A percentile compares a stretch with the other conserved stretches of the same genome.
phyloP scores from a whole-genome alignment of 208 protist species.

The Sergeia podlipaevii region DNA sequence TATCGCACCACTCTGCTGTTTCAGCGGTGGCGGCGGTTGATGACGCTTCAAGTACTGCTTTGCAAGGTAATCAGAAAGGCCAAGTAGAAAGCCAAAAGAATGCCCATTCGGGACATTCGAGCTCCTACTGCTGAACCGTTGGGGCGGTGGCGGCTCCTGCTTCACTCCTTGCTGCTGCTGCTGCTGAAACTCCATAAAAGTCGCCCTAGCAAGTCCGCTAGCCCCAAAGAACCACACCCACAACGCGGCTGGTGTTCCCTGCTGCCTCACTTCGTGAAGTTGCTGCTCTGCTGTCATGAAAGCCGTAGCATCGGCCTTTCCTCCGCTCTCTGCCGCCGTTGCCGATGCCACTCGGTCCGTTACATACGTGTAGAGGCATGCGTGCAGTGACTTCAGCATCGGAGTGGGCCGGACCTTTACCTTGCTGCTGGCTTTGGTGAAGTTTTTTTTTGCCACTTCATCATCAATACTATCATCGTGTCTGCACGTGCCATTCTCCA shows the following conservation, averaged over 20 bases:
- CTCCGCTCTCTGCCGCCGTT: not conserved
- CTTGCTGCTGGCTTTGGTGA: too few relatives aligned
- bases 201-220: slow-evolving; percentile 9
- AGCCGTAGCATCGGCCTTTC: not conserved
- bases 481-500: too few relatives aligned
- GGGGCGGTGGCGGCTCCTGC: not conserved
- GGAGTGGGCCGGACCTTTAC: too few relatives aligned
- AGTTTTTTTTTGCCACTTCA: too few relatives aligned
- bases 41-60: slow-evolving; percentile 3
- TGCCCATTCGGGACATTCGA: too few relatives aligned
- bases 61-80: slow-evolving; percentile 5
- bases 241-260: not conserved
- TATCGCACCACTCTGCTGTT: not conserved
- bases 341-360: not conserved
- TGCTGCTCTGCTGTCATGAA: not conserved
- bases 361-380: too few relatives aligned
- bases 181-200: slow-evolving; percentile 5
- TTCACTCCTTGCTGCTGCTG: too few relatives aligned
- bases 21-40: not conserved
- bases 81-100: slow-evolving; percentile 7
- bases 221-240: not conserved
- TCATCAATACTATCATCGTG: too few relatives aligned
- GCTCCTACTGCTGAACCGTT: not conserved
- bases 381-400: too few relatives aligned
- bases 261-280: not conserved